Evolutionary conservation across 2,329 filamentous ascomycete species (phyloP).

Genomic region (Elsinoe fawcettii): DNA sequence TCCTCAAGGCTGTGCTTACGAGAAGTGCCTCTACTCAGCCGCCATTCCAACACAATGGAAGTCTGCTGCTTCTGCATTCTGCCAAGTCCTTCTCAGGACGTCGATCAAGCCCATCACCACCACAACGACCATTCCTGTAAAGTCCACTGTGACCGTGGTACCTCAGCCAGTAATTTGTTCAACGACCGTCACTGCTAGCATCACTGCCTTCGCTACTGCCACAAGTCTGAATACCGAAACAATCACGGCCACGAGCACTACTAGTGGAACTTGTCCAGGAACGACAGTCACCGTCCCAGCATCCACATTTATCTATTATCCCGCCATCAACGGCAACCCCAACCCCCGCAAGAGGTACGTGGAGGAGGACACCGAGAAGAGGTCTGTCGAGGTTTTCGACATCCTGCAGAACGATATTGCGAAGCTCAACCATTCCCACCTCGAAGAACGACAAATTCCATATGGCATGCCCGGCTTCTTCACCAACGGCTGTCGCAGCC

Average conservation of each 20-base stretch:
- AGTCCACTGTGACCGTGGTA: no score
- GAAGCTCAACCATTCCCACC: not conserved
- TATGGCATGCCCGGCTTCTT: conserved; percentile 1
- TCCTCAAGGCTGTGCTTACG: not conserved
- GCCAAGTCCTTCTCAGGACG: not conserved
- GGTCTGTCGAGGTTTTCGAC: not conserved
- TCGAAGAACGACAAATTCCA: not conserved
- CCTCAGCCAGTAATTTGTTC: no score
- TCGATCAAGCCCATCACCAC: not conserved
- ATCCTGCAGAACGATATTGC: not conserved
- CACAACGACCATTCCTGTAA: not conserved
- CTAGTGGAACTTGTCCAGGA: not conserved
- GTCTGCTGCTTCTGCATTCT: not conserved
- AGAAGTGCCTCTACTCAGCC: conserved; percentile 2
- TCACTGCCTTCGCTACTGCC: not conserved
- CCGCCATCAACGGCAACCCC: not conserved
- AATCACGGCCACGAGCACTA: not conserved
- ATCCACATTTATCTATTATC: not conserved
- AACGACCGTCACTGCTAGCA: no score
- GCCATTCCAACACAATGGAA: not conserved
- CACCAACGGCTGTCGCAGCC: not conserved
- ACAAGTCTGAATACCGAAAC: not conserved
- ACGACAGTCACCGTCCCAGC: not conserved
- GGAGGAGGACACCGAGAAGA: not conserved
- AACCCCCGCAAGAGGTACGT: no score